Conservation (phyloP, 768 basidiomycete genomes). For the Phylloporus sp. region DNA sequence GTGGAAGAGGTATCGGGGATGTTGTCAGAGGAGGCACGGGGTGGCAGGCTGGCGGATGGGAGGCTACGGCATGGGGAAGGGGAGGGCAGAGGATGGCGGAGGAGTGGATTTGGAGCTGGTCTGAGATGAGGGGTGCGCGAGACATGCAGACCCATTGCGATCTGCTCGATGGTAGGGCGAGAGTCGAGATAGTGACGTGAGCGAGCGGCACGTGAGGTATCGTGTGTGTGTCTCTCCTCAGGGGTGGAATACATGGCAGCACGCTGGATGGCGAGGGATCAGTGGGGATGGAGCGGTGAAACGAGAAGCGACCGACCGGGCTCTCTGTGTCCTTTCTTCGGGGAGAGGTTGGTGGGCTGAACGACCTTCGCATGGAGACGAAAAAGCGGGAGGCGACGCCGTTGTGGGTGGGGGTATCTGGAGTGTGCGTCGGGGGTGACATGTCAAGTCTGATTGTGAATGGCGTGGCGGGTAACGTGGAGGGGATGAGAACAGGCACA, state of each 20-base stretch:
- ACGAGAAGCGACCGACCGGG: conserved; percentile 15
- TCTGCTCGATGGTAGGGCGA: conserved; percentile 68
- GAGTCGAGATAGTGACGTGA: conserved; percentile 38
- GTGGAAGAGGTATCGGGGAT: conserved; percentile 19
- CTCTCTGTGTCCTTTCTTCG: conserved; percentile 17
- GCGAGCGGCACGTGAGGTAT: conserved; percentile 32
- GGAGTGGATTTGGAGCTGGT: conserved; percentile 26
- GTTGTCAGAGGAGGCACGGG: conserved; percentile 17
- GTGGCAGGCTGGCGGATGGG: conserved; percentile 26
- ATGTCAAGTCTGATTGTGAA: not conserved
- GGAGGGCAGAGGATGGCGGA: conserved; percentile 16
- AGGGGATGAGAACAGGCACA: too few relatives aligned
- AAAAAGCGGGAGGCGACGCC: conserved; percentile 28
- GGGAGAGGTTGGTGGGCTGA: conserved; percentile 18
- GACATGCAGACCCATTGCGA: conserved; percentile 75
- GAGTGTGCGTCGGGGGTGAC: conserved; percentile 9
- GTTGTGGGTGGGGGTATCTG: conserved; percentile 2
- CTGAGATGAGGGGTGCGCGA: conserved; percentile 72
- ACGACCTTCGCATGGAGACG: conserved; percentile 28
- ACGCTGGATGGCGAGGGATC: conserved; percentile 16
- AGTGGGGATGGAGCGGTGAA: conserved; percentile 6
- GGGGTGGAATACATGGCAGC: conserved; percentile 40
- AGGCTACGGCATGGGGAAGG: conserved; percentile 16
- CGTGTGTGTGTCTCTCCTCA: conserved; percentile 33
- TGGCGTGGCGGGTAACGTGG: conserved; percentile 9